Evolutionary conservation across 2,329 filamentous ascomycete genomes (phyloP).

Genomic region (Fusarium sp.): DNA sequence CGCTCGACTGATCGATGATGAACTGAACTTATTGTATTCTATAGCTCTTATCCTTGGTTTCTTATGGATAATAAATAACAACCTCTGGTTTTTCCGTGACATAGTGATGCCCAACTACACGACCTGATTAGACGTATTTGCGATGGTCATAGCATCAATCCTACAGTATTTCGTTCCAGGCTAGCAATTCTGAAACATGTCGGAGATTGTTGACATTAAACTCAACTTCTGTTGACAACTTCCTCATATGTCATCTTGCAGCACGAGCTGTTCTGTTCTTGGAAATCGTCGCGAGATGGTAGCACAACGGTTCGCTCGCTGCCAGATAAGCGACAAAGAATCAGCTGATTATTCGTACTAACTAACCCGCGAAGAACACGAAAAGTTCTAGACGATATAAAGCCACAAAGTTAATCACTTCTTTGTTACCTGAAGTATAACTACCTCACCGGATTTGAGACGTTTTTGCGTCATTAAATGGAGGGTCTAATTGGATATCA

Average conservation of each 20-base stretch:
- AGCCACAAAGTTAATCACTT: background rate
- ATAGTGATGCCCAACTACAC: background rate
- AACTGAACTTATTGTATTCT: accelerated
- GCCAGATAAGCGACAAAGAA: background rate
- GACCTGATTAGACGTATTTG: background rate
- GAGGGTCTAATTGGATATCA: background rate
- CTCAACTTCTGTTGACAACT: background rate
- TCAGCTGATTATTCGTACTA: background rate
- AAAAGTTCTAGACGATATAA: background rate
- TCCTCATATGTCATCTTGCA: background rate
- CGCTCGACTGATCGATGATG: accelerated
- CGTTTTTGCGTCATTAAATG: background rate
- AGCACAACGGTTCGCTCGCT: background rate
- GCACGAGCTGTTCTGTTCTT: background rate
- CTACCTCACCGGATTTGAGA: background rate
- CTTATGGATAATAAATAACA: background rate
- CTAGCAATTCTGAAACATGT: background rate
- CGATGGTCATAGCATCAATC: background rate
- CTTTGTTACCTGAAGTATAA: background rate
- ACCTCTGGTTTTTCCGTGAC: accelerated
- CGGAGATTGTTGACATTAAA: background rate
- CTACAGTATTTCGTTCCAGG: background rate
- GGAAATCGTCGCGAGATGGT: background rate
- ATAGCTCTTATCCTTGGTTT: background rate
- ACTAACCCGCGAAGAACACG: background rate